Base-by-base conservation (phyloP, 805 yeast species). In the Suhomyces vadensis region DNA sequence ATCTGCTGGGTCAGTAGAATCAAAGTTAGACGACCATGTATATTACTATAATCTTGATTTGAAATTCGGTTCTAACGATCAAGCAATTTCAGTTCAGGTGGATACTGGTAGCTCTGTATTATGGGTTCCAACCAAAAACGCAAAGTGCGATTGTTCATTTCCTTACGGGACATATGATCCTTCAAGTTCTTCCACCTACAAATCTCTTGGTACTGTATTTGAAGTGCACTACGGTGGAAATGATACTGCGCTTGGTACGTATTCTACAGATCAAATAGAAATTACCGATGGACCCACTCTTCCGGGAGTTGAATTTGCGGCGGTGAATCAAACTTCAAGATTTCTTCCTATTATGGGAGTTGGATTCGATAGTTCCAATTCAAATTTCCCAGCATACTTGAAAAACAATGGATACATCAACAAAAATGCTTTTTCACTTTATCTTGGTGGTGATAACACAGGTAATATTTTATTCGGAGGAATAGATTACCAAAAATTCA, bases 101-200 rank as follows among this genome's bases (percentile, higher is more conserved):
- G 41, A 38, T 26, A 38, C 52, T 5, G 52, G 52, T 7, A 42
- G 47, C 24, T 22, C 52, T 3, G 46, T 43, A 31, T 38, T 45
- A 11, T 45, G 49, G 52, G 37, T 48, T 11, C 45, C 46, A 7
- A 37, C 33, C 29, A 37, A 23, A 5, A 19, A 39, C 14, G 43
- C 41, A 6, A 16, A 22, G 11, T 3, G 41, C 11, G 10, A 20
- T 13, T 38, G 41, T 27, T 6, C 22, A 1, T 19, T 26, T 19
- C 17, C 33, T 8, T 41, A 24, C 31, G 51, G 47, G 1, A 14
- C 42, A 5, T 48, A 23, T 31, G 31, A 42, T 29, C 31, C 37
- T 16, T 20, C 25, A 5, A 19, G 38, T 5, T 48, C 47, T 31
- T 37, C 23, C 8, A 37, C 43, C 5, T 46, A 23, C 23, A 21